Conservation (phyloP, 495 filamentous ascomycete genomes). For the Lophiostoma macrostomum region DNA sequence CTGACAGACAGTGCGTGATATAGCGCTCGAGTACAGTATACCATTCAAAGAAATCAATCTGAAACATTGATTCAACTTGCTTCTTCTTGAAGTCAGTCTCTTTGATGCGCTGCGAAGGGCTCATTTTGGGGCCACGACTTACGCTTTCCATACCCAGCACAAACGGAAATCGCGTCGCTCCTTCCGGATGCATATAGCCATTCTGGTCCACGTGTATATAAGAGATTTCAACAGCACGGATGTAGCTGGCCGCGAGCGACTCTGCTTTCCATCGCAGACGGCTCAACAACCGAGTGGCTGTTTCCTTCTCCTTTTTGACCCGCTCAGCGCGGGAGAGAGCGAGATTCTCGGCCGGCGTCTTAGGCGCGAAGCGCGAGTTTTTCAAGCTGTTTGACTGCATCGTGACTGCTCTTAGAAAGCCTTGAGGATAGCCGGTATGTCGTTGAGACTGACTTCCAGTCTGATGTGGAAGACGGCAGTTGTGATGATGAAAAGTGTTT, state of each 20-base stretch:
- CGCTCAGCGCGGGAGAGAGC: conserved; percentile 12
- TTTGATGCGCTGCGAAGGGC: background rate
- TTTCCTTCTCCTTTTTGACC: conserved; percentile 27
- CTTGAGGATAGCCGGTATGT: background rate
- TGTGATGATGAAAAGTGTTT: no score
- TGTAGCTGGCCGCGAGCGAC: conserved; percentile 15
- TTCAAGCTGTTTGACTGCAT: background rate
- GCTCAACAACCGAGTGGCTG: conserved; percentile 14
- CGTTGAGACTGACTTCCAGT: background rate
- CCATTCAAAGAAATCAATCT: conserved; percentile 68
- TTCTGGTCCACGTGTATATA: background rate
- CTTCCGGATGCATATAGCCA: background rate
- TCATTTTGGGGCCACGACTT: background rate
- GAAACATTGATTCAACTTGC: conserved; percentile 52
- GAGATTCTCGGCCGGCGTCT: conserved; percentile 9
- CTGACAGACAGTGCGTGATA: conserved; percentile 57
- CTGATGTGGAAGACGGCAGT: background rate
- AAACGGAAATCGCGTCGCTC: conserved; percentile 8
- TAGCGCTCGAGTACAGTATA: conserved; percentile 65
- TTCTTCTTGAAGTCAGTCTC: conserved; percentile 8
- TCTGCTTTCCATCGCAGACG: conserved; percentile 31
- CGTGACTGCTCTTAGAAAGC: background rate
- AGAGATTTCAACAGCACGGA: conserved; percentile 22
- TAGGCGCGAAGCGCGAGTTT: conserved; percentile 12
- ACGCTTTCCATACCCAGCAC: conserved; percentile 4